These are phyloP conservation scores for Eutypella sp. DNA, from an alignment of 2,329 filamentous ascomycete genomes.

Conservation along the genomic window DNA sequence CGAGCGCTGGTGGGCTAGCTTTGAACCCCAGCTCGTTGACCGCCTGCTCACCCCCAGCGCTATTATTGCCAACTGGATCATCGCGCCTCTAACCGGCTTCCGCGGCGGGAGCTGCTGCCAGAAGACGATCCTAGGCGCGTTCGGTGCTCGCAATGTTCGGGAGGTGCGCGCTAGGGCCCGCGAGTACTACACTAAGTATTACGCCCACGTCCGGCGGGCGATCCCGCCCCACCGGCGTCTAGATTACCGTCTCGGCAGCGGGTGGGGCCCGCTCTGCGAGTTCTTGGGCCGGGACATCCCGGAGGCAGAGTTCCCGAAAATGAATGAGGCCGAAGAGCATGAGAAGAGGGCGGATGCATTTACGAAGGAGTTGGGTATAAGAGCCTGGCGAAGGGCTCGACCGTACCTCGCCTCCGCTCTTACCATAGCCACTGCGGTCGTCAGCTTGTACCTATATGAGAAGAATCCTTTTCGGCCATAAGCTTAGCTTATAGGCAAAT, in stretches of 20 bases:
- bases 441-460: too few species aligned
- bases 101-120: slow-evolving; percentile 15
- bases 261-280: slow-evolving; percentile 21
- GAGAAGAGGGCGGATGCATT: not conserved
- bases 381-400: not conserved
- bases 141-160: slow-evolving; percentile 1
- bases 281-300: slow-evolving; percentile 17
- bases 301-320: slow-evolving; percentile 6
- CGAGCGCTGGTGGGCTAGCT: slow-evolving; percentile 12
- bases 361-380: not conserved
- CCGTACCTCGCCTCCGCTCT: not conserved
- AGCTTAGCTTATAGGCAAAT: too few species aligned
- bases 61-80: slow-evolving; percentile 1
- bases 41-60: slow-evolving; percentile 8
- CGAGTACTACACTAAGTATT: slow-evolving; percentile 13
- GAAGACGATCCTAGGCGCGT: slow-evolving; percentile 6
- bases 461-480: too few species aligned
- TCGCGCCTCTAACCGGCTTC: slow-evolving; percentile 19
- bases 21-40: slow-evolving; percentile 16
- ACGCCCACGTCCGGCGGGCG: slow-evolving; percentile 7
- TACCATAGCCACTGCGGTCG: not conserved
- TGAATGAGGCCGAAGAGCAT: slow-evolving; percentile 6
- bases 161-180: slow-evolving; percentile 1
- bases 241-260: slow-evolving; percentile 16
- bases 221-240: slow-evolving; percentile 11